phyloP scores from a whole-genome alignment of 108 stramenopile species.

The Pseudonitzschia pungens region DNA sequence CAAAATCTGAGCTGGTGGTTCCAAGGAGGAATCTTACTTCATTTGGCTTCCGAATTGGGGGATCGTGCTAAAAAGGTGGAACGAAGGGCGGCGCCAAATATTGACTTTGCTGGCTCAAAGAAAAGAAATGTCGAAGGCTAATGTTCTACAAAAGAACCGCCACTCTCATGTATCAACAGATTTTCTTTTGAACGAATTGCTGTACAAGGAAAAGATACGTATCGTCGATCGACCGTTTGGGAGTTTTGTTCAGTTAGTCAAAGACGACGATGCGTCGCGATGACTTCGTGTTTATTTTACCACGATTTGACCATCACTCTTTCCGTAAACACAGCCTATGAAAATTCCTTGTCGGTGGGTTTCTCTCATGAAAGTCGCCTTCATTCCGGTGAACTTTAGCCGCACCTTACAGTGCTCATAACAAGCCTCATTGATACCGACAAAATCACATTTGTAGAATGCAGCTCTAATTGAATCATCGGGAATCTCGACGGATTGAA shows the following conservation, averaged over 20 bases:
- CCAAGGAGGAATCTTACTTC: conserved; percentile 8
- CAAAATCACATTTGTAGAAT: too few relatives aligned
- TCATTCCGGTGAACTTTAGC: too few relatives aligned
- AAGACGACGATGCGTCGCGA: background rate
- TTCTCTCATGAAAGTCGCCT: too few relatives aligned
- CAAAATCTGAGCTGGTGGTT: background rate
- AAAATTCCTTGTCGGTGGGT: too few relatives aligned
- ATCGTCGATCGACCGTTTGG: conserved; percentile 36
- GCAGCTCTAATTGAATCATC: too few relatives aligned
- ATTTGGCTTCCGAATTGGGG: conserved; percentile 41
- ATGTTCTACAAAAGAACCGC: conserved; percentile 30
- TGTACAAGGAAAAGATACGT: conserved; percentile 6
- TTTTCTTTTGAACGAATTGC: conserved; percentile 30
- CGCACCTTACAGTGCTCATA: too few relatives aligned
- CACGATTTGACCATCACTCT: too few relatives aligned
- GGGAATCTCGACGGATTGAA: too few relatives aligned
- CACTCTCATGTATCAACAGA: conserved; percentile 24
- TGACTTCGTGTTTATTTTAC: too few relatives aligned
- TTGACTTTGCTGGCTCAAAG: conserved; percentile 15
- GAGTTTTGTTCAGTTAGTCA: conserved; percentile 28
- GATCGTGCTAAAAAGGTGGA: conserved; percentile 25
- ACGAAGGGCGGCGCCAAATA: conserved; percentile 27
- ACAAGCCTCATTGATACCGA: too few relatives aligned
- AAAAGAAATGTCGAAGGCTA: conserved; percentile 23
- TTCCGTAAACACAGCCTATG: too few relatives aligned